Conservation (phyloP, 805 yeast species). For the Lachancea mirantina region DNA sequence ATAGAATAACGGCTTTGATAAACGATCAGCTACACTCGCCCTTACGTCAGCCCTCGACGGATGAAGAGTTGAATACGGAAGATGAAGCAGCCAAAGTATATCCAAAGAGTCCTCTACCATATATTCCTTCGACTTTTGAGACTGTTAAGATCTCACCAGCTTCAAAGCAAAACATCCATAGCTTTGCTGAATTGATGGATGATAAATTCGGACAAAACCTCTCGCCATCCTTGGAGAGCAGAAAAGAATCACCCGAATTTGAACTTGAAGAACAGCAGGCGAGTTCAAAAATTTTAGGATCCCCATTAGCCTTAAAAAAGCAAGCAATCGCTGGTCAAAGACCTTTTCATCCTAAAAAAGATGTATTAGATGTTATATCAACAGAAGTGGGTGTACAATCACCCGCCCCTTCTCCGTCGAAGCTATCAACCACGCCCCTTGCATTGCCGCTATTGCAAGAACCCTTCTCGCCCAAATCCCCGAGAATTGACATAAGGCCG, state of each 20-base stretch:
- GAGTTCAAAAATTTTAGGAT: constrained; percentile 3
- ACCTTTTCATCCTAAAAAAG: too few species aligned
- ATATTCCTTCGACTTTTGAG: constrained; percentile 4
- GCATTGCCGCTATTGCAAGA: too few species aligned
- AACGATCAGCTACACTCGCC: constrained; percentile 31
- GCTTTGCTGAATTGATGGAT: constrained; percentile 23
- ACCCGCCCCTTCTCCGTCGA: too few species aligned
- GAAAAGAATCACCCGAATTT: background rate
- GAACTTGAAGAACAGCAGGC: background rate
- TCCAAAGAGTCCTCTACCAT: constrained; percentile 8
- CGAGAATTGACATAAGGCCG: background rate
- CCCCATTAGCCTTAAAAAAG: constrained; percentile 6
- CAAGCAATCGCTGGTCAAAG: too few species aligned
- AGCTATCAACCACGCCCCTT: too few species aligned
- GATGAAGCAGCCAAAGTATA: constrained; percentile 1
- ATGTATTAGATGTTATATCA: too few species aligned
- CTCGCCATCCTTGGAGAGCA: too few species aligned
- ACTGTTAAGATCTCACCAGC: constrained; percentile 26
- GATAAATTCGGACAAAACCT: constrained; percentile 18
- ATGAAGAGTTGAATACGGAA: constrained; percentile 4
- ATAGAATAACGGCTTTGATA: constrained; percentile 28
- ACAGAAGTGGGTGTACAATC: too few species aligned
- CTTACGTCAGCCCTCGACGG: constrained; percentile 13
- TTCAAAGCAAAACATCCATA: constrained; percentile 22
- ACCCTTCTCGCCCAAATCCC: constrained; percentile 4